Base-by-base conservation (phyloP, 1,284 basidiomycete genomes). In the Ustilago vetiveriae region DNA sequence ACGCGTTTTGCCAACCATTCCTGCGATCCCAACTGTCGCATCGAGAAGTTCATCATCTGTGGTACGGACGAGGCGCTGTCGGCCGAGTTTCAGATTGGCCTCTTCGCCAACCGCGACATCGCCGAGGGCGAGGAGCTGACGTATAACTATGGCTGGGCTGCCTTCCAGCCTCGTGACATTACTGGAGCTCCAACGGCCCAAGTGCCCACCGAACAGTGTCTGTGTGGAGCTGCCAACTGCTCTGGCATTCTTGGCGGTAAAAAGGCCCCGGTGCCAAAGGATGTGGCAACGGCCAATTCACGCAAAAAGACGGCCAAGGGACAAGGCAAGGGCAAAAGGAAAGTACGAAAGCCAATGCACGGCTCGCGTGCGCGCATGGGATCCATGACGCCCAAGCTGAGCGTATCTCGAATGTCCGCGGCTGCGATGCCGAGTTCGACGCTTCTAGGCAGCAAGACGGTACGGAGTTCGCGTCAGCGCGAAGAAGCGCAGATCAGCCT, bases 1-100 rank as follows among this genome's bases (percentile, higher is more conserved):
- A 74, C 74, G 6, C 72, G 78, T 11, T 80, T 76, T 42, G 78
- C 77, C 45, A 80, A 80, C 36, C 78, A 80, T 51, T 73, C 69
- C 17, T 80, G 76, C 59, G 68, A 76, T 14, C 78, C 78, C 2
- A 80, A 80, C 24, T 77, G 76, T 47, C 63, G 71, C 39, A 66
- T 80, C 48, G 70, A 79, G 39, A 78, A 77, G 47, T 80, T 76
- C 66, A 69, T 75, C 54, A 56, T 80, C 42, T 73, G 70, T 51
- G 78, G 78, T 30, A 67, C 68, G 1, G 76, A 75, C 40, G 74
- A 79, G 56, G 56, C 59, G 37, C 57, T 57, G 13, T 67, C 58
- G 5, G 77, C 74, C 16, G 78, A 80, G 45, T 79, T 76, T 37
- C 67, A 80, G 64, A 72, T 80, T 17, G 78, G 75, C 8, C 53